Evolutionary conservation across 306 rosid species (phyloP), one percentile per base, ranked within the genome.

Genomic region (Boehmeria nivea): DNA sequence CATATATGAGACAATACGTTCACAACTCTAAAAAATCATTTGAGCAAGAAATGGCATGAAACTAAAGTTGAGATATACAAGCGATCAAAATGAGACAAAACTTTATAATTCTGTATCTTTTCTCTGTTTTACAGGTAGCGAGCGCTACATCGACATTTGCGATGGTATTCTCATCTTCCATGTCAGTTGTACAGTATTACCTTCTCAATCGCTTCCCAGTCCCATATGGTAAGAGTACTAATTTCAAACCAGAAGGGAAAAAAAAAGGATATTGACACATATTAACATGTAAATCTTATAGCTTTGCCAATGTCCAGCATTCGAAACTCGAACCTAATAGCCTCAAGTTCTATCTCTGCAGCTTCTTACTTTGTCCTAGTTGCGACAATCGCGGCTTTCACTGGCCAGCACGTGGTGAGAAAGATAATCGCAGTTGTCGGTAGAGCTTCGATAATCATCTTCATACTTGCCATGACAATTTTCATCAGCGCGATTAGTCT

Each of bases 81-180:
- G n/a, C n/a, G n/a, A n/a, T n/a, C n/a, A n/a, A n/a, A n/a, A n/a
- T n/a, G n/a, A n/a, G n/a, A n/a, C n/a, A n/a, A n/a, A n/a, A n/a
- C n/a, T n/a, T n/a, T n/a, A n/a, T n/a, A n/a, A n/a, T 40, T 40
- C 10, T 40, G 45, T 8, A 40, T 40, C 5, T 40, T 6, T 33
- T 19, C 1, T 15, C 20, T 55, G 8, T 18, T 63, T 47, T 54
- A 69, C 72, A 84, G 94, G 88, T 84, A 4, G 88, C 94, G 70
- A 84, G 94, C 69, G 94, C 94, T 16, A 84, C 94, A 42, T 81
- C 94, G 57, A 84, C 94, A 21, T 84, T 81, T 61, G 67, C 94
- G 22, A 84, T 84, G 94, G 61, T 64, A 20, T 84, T 84, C 65
- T 84, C 94, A 19, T 81, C 94, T 17, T 84, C 94, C 43, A 84